Base-by-base conservation (phyloP, 352 stramenopile species). In the Globisporangium nagaii region DNA sequence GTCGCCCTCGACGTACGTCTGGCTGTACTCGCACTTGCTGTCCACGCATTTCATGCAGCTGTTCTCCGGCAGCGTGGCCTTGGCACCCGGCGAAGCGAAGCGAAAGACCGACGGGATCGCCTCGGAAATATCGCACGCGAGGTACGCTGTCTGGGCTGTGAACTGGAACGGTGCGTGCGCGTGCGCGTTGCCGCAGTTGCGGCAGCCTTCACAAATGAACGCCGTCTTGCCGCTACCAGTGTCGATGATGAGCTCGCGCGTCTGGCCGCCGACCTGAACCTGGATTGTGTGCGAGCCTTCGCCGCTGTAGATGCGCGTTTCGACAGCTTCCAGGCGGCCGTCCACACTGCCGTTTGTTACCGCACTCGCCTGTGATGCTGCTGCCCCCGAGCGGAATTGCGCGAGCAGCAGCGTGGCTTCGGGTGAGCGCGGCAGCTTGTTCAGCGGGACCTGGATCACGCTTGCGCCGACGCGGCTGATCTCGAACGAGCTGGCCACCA, bases 151-250 rank as follows among this genome's bases (percentile, higher is more conserved):
- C 20, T 65, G 65, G 42, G 40, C 57, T 17, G 70, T 88, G 39
- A 79, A 64, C 25, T 62, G 44, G 56, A 89, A 95, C 34, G 86
- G 78, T 15, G 70, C 53, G 71, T 98, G 90, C 15, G 70, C 77
- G 56, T 98, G 92, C 41, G 84, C 71, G 2, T 60, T 53, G 13
- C 96, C 95, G 66, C 96, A 99, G 46, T 79, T 56, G 11, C 62
- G 51, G 65, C 96, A 98, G 6, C 85, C 90, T 17, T 65, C 70
- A 62, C 95, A 98, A 4, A 97, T 87, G 66, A 99, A 98, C 15
- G 95, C 95, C 1, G 95, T 99, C 71, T 96, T 96, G 52, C 93
- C 86, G 19, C 78, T 96, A 19, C 96, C 96, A 6, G 96, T 99
- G 65, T 99, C 96, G 41, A 99, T 85, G 63, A 99, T 98, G 2